Evolutionary conservation across 2,329 filamentous ascomycete species (phyloP).

Genomic region (Periconia sp.): DNA sequence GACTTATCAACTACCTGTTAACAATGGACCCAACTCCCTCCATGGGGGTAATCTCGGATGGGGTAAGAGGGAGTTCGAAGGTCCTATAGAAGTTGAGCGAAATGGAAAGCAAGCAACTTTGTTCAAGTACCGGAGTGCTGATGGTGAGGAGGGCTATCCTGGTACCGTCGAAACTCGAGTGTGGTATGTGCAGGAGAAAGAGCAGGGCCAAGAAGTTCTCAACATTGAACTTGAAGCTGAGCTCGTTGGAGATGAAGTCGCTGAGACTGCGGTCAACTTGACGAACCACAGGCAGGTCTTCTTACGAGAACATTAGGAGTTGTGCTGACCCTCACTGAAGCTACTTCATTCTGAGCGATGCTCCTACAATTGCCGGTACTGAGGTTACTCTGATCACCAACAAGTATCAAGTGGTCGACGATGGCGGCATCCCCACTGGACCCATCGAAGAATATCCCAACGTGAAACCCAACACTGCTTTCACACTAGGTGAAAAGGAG

Average conservation of each 20-base stretch:
- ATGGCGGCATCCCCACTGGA: conserved; percentile 74
- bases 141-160: conserved; percentile 90
- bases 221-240: conserved; percentile 90
- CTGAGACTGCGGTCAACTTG: conserved; percentile 91
- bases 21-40: conserved; percentile 76
- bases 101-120: conserved; percentile 53
- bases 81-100: conserved; percentile 65
- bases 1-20: conserved; percentile 72
- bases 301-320: background rate
- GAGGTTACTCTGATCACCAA: conserved; percentile 64
- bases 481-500: conserved; percentile 72
- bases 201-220: conserved; percentile 71
- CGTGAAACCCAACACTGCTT: conserved; percentile 69
- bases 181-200: conserved; percentile 77
- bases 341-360: conserved; percentile 71
- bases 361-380: conserved; percentile 67
- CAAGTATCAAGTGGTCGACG: conserved; percentile 76
- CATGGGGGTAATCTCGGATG: conserved; percentile 69
- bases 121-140: conserved; percentile 66
- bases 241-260: conserved; percentile 72
- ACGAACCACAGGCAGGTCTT: conserved; percentile 86
- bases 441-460: conserved; percentile 69
- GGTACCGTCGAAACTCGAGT: conserved; percentile 80
- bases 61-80: conserved; percentile 80
- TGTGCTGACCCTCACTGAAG: conserved; percentile 40